Evolutionary conservation across 441 rosid genomes (phyloP), one percentile per base, ranked within the genome.

Genomic region (Kokia cookei): DNA sequence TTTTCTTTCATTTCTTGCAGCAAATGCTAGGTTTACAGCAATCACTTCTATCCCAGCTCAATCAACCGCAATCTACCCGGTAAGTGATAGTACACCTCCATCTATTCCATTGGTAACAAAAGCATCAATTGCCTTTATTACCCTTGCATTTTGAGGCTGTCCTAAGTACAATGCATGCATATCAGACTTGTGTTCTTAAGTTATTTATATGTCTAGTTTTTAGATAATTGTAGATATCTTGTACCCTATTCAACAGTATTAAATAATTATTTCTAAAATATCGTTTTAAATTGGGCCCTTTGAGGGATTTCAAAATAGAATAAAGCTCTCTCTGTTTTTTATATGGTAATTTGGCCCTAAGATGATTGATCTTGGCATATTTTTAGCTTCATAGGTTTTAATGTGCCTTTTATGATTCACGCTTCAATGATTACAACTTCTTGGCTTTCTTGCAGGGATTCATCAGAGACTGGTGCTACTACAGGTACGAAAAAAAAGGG

Each of bases 21-120:
- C 89, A 85, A 85, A 83, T 87, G 88, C 79, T 85, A 77, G 45
- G 85, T 32, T 57, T 89, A 76, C 87, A 89, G 81, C 91, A 85
- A 69, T 79, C 90, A 55, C 73, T 89, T 80, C 58, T 83, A 26
- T 81, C 93, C 74, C 89, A 81, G 71, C 83, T 70, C 42, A 86
- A 80, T 58, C 84, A 76, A 75, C 83, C 79, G 75, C 83, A 83
- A 48, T 65, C 85, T 57, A 79, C 65, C 82, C 88, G 79, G 93
- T 89, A 83, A 82, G 89, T 80, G 26, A 69, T 35, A 4, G 17
- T 53, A 51, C 13, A 43, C 54, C 10, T 60, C 17, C 58, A 29
- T 29, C 24, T 67, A 57, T 66, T 48, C 37, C 12, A 32, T 62
- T 50, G 48, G 67, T 68, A 65, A 55, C 53, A 15, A 50, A 43